Evolutionary conservation across 164 flowering plant species (phyloP), one percentile per base, ranked within the genome.

Genomic region (Brasenia schreberi): DNA sequence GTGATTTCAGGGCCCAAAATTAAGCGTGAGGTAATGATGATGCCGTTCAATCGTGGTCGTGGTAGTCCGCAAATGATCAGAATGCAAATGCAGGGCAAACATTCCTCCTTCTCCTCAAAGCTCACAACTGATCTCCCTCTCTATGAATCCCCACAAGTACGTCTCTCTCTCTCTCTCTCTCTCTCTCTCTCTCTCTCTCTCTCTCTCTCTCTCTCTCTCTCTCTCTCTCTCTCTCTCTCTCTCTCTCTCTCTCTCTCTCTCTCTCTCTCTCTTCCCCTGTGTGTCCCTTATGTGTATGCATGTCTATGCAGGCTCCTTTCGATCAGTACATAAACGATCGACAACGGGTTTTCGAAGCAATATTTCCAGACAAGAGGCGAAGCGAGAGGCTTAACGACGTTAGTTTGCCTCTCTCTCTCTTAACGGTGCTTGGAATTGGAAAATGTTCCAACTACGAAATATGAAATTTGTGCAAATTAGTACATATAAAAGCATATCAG

Each of bases 281-380:
- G 7, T 63, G 39, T 6, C 65, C 39, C 9, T 33, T 64, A 45
- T 27, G 10, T 64, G 27, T 23, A 23, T 19, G 18, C 42, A 45
- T 45, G 18, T 6, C 18, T 19, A 61, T 45, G 76, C 80, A 91
- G 96, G 90, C 90, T 68, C 82, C 84, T 5, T 92, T 92, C 68
- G 96, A 89, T 79, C 75, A 81, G 59, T 92, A 89, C 67, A 69
- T 89, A 70, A 83, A 83, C 61, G 77, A 92, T 67, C 85, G 82
- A 49, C 75, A 82, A 4, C 80, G 97, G 69, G 89, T 92, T 6
- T 84, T 92, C 64, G 62, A 76, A 69, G 92, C 97, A 59, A 87
- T 89, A 1, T 92, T 92, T 71, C 97, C 94, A 1, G 97, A 90
- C 64, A 83, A 81, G 72, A 66, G 75, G 59, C 82, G 88, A 69